Percentiles rank a stretch among this genome's conserved stretches.
These are phyloP conservation scores for Sporothrix inflata DNA, from an alignment of 2,329 filamentous ascomycete genomes.

Conservation along the genomic window DNA sequence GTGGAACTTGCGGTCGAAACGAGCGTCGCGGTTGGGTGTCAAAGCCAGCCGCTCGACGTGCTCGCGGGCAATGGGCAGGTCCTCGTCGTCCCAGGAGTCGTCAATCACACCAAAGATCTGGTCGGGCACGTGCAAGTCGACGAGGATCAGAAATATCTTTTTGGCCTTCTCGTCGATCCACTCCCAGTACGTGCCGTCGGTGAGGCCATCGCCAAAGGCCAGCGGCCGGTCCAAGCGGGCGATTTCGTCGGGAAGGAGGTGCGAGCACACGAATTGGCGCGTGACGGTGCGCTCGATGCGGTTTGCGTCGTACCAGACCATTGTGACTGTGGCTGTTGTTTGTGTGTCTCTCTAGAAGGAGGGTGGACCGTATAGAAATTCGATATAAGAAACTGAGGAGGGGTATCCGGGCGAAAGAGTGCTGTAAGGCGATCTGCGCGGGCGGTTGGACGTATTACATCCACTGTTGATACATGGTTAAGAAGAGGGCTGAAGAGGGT, in stretches of 20 bases:
- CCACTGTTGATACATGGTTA: conserved; percentile 18
- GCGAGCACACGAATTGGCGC: conserved; percentile 65
- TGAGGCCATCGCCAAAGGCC: conserved; percentile 68
- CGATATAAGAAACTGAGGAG: not conserved
- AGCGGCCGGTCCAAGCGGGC: conserved; percentile 64
- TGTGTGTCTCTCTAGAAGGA: not conserved
- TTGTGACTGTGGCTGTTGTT: conserved; percentile 11
- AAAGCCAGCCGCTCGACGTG: conserved; percentile 67
- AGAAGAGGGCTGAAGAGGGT: not conserved
- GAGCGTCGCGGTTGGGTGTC: conserved; percentile 61
- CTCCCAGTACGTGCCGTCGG: conserved; percentile 76
- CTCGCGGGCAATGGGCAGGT: conserved; percentile 69
- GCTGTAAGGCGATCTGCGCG: not conserved
- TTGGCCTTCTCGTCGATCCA: conserved; percentile 73
- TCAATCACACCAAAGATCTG: conserved; percentile 77
- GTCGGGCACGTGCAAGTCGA: conserved; percentile 70
- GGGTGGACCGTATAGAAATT: not conserved
- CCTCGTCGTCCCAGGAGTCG: conserved; percentile 75
- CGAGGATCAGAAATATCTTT: conserved; percentile 70
- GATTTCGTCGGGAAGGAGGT: conserved; percentile 66
- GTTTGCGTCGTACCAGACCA: conserved; percentile 70
- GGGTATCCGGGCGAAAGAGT: not conserved
- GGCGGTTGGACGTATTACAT: not conserved
- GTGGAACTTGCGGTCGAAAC: conserved; percentile 70
- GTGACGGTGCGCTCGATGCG: conserved; percentile 72